Evolutionary conservation across 2,329 filamentous ascomycete genomes (phyloP).

Genomic region (Magnaporthales sp.): DNA sequence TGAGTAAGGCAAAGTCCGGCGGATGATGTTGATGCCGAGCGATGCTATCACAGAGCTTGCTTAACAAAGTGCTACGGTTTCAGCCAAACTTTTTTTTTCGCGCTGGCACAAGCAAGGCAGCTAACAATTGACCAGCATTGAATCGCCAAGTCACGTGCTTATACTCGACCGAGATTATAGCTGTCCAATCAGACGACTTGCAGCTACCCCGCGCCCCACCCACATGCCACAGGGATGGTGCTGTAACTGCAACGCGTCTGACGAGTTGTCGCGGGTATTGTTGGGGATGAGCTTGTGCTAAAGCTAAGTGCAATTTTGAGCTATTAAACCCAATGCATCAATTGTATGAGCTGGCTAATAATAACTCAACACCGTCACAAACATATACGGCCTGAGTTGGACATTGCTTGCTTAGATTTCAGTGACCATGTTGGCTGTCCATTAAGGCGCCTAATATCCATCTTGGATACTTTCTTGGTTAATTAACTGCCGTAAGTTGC

Average conservation of each 20-base stretch:
- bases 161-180: neutral
- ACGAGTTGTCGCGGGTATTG: neutral
- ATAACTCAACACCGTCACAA: neutral
- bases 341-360: neutral
- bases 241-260: neutral
- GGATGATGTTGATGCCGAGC: neutral
- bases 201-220: neutral
- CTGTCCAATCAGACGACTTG: neutral
- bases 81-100: neutral
- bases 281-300: neutral
- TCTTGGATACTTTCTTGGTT: neutral
- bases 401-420: neutral
- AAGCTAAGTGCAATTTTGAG: neutral
- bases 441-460: neutral
- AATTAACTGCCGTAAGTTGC: neutral
- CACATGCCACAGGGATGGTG: neutral
- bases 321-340: no score
- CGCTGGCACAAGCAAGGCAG: neutral
- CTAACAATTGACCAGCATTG: neutral
- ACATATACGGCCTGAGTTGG: neutral
- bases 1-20: neutral
- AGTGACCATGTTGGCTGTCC: neutral
- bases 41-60: neutral
- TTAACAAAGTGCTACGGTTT: neutral
- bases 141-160: constrained; percentile 5